These are phyloP conservation scores for Talaromyces borbonicus DNA, from an alignment of 495 filamentous ascomycete genomes.

Conservation along the genomic window DNA sequence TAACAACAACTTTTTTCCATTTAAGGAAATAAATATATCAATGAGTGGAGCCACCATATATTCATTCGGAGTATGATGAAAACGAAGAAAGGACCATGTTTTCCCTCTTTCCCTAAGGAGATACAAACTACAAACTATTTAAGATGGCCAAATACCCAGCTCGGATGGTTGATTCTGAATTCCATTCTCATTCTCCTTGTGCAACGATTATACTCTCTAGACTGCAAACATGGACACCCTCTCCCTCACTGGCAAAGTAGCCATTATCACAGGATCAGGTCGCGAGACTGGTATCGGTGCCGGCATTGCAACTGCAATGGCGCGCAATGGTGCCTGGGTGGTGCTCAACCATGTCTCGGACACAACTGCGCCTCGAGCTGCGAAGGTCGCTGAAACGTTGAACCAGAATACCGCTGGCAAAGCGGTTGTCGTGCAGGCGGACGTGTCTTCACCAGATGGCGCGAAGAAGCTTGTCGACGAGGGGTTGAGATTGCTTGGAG, in stretches of 20 bases:
- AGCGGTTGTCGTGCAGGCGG: constrained; percentile 27
- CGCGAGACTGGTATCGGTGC: constrained; percentile 36
- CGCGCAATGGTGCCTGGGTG: constrained; percentile 29
- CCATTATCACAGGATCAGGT: constrained; percentile 42
- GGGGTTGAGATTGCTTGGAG: constrained; percentile 6
- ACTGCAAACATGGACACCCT: constrained; percentile 15
- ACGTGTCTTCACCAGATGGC: constrained; percentile 17
- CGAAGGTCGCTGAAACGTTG: constrained; percentile 13
- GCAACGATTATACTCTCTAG: background rate
- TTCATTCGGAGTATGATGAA: background rate
- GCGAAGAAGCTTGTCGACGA: constrained; percentile 10
- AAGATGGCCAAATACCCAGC: background rate
- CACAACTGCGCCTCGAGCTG: constrained; percentile 19
- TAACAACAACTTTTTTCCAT: background rate
- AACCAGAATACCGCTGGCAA: constrained; percentile 13
- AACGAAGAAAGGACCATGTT: background rate
- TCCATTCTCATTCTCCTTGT: background rate
- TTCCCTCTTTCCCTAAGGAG: background rate
- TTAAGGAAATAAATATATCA: background rate
- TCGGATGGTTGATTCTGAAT: background rate
- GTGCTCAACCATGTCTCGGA: constrained; percentile 24
- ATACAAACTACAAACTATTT: background rate
- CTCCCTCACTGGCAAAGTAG: constrained; percentile 37
- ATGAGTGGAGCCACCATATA: background rate
- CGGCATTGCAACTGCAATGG: constrained; percentile 29